A percentile compares a stretch with the other conserved stretches of the same genome.
Evolutionary conservation across 306 rosid species (phyloP).

Genomic region (Arachis hypogaea): DNA sequence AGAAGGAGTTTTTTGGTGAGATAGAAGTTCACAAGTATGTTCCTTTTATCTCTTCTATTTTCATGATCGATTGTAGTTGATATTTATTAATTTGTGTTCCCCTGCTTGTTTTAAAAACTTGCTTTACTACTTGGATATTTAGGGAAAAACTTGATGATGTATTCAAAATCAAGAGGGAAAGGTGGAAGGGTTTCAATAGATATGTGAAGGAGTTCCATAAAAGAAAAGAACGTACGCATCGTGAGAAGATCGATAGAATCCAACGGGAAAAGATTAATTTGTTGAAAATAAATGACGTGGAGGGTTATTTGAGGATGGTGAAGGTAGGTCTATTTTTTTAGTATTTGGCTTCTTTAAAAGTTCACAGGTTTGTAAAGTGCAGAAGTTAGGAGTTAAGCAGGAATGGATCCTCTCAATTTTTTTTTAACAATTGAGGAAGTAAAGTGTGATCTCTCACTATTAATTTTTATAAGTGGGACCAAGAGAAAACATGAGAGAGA

Average conservation of each 20-base stretch:
- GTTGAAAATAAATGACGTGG: constrained; percentile 96
- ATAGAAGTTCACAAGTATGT: constrained; percentile 98
- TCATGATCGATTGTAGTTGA: constrained; percentile 23
- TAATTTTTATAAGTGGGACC: too few species aligned
- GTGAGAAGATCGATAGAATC: constrained; percentile 96
- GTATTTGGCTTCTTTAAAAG: neutral
- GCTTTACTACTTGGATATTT: constrained; percentile 44
- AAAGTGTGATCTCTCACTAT: too few species aligned
- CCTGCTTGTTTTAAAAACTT: constrained; percentile 30
- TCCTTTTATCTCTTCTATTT: constrained; percentile 14
- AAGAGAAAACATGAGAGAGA: too few species aligned
- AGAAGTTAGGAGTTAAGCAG: too few species aligned
- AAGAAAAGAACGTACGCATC: constrained; percentile 94
- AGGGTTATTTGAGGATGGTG: constrained; percentile 98
- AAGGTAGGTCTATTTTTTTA: constrained; percentile 62
- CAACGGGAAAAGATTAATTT: constrained; percentile 98
- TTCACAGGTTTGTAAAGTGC: too few species aligned
- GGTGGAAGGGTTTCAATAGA: constrained; percentile 91
- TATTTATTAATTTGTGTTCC: constrained; percentile 6
- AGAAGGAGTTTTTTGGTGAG: constrained; percentile 94
- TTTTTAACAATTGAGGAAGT: too few species aligned
- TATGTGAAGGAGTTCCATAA: constrained; percentile 94
- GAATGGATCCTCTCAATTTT: too few species aligned
- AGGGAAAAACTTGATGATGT: constrained; percentile 96
- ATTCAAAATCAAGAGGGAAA: constrained; percentile 85